Base-by-base conservation (phyloP, 2,329 filamentous ascomycete genomes). In the Clonostachys rosea region DNA sequence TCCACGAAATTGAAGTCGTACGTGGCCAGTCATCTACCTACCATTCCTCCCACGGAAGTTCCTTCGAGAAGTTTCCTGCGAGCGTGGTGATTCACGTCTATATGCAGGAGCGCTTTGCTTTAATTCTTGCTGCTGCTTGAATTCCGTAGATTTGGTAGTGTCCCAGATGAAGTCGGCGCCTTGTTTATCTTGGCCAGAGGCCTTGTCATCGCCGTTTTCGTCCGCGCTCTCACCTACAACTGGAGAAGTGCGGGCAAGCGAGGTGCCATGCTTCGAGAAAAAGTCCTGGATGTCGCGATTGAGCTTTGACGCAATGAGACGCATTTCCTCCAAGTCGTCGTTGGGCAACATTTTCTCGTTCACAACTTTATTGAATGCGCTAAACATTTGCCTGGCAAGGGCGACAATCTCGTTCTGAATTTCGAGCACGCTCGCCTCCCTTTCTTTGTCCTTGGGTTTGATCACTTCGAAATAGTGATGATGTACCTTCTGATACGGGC, bases 361-460 rank as follows among this genome's bases (percentile, higher is more conserved):
- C 44, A 68, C 51, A 34, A 76, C 61, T 56, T 69, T 70, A 60
- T 73, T 73, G 35, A 67, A 67, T 14, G 69, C 66, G 30, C 66
- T 61, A 50, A 73, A 68, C 69, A 77, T 74, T 46, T 65, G 62
- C 35, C 73, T 68, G 3, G 68, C 71, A 43, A 75, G 62, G 34
- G 69, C 66, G 36, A 73, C 64, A 44, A 72, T 62, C 51, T 76
- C 73, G 8, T 41, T 39, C 35, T 45, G 59, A 37, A 60, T 50
- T 5, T 67, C 69, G 50, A 67, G 65, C 35, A 60, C 50, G n/a
- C 55, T 45, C 10, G 14, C 35, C 33, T 40, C 55, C n/a, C 54
- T 52, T 16, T 56, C 50, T 35, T 53, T 46, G 18, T 52, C 56
- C 17, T 56, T 56, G 14, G 53, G 45, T 10, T 57, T 52, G 13